Base-by-base conservation (phyloP, 225 moss, liverwort and hornwort species). In the Sphagnum contortum region DNA sequence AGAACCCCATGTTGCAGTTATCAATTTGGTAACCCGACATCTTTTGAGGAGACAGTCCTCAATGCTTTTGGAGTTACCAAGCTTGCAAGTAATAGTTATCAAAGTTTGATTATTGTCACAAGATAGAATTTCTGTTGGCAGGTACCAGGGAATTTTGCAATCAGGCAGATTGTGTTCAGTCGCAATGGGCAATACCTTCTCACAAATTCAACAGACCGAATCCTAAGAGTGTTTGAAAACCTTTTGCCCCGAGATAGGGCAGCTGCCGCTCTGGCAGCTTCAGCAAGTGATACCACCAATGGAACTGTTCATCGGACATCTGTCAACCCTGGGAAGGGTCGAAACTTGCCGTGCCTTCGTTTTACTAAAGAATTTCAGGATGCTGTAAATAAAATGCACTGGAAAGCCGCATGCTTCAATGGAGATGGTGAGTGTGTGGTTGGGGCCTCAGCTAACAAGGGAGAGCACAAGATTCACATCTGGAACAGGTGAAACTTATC, bases 391-490 rank as follows among this genome's bases (percentile, higher is more conserved):
- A 90, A 89, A 77, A 92, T 92, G 90, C 96, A 92, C 73, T 98
- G 96, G 96, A 98, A 98, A 80, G 87, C 87, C 64, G 85, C 87
- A 49, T 98, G 92, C 73, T 98, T 98, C 68, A 98, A 93, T 53
- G 92, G 96, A 48, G 96, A 98, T 74, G 90, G 96, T 44, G 96
- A 98, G 70, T 91, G 89, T 75, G 92, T 98, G 65, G 85, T 98
- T 70, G 96, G 96, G 66, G 96, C 96, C 44, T 98, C 96, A 58
- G 96, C 96, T 50, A 98, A 87, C 66, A 98, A 98, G 72, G 96
- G 92, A 65, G 96, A 98, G 77, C 96, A 98, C 77, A 98, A 98
- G 77, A 98, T 98, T 51, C 93, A 93, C 72, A 89, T 98, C 55
- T 98, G 96, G 96, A 93, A 98, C 75, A 85, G 85, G 85, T 85